These are phyloP conservation scores for Emergomyces orientalis DNA, from an alignment of 2,329 filamentous ascomycete species.

Conservation along the genomic window DNA sequence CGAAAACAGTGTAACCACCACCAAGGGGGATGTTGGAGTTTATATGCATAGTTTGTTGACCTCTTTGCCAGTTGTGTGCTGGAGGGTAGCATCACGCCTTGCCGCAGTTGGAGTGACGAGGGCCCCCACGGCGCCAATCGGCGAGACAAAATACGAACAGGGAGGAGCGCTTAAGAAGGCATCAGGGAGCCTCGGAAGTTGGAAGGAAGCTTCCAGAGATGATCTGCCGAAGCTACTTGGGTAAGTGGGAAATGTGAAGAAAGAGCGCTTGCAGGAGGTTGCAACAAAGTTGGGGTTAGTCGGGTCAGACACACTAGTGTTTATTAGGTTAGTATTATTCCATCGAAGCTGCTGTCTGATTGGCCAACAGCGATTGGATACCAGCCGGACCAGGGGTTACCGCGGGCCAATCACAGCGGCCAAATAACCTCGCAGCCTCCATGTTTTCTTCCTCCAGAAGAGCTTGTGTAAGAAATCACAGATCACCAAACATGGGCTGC, in stretches of 20 bases:
- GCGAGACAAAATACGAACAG: background rate
- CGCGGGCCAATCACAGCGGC: background rate
- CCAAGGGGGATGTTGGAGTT: background rate
- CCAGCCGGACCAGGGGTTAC: background rate
- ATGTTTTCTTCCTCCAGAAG: background rate
- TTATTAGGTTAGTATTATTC: no score
- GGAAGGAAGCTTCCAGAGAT: background rate
- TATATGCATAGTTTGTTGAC: background rate
- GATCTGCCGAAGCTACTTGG: background rate
- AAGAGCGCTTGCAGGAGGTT: background rate
- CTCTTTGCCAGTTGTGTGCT: background rate
- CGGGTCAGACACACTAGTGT: background rate
- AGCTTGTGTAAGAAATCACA: background rate
- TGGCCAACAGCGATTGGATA: background rate
- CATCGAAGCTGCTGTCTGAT: background rate
- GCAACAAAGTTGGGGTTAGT: background rate
- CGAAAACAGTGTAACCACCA: background rate
- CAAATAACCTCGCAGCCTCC: background rate
- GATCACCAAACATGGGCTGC: constrained; percentile 1
- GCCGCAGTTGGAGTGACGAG: background rate
- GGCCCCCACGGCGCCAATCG: background rate
- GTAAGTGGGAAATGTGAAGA: background rate
- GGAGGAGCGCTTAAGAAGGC: background rate
- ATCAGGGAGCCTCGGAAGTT: background rate
- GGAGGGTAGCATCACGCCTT: background rate